Evolutionary conservation across 75 land plant species (phyloP).

Genomic region (Picea glauca): DNA sequence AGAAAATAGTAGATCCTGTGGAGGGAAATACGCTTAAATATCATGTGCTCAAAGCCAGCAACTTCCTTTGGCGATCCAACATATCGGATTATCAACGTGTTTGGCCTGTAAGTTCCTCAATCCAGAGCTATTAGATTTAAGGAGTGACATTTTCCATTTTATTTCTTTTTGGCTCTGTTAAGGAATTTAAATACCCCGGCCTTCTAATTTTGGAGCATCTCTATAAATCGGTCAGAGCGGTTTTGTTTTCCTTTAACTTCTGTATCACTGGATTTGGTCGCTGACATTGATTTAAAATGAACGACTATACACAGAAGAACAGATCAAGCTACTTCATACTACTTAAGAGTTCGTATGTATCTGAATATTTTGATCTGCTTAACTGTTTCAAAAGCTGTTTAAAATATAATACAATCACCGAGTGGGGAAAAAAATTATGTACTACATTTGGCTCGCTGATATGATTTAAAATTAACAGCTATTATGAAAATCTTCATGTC

Average conservation of each 20-base stretch:
- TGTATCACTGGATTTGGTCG: not conserved
- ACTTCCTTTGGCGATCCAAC: slow-evolving; percentile 48
- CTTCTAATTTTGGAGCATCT: not conserved
- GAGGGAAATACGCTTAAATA: not conserved
- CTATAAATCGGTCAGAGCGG: not conserved
- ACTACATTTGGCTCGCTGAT: too few species aligned
- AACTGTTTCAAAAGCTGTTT: too few species aligned
- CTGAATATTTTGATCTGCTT: too few species aligned
- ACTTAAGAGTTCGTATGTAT: too few species aligned
- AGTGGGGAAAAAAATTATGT: too few species aligned
- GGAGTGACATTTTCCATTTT: not conserved
- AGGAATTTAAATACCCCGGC: slow-evolving; percentile 22
- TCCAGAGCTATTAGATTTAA: not conserved
- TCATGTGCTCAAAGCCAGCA: not conserved
- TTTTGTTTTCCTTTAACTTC: not conserved
- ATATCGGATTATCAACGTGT: slow-evolving; percentile 40
- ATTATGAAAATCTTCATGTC: too few species aligned
- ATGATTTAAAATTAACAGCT: too few species aligned
- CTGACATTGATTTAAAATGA: not conserved
- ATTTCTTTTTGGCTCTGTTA: not conserved
- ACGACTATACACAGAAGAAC: not conserved
- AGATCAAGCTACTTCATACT: too few species aligned
- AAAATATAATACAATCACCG: too few species aligned
- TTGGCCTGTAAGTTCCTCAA: slow-evolving; percentile 50
- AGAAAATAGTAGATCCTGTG: not conserved